Evolutionary conservation across 2,329 filamentous ascomycete species (phyloP).

Genomic region (Clarireedia homoeocarpa): DNA sequence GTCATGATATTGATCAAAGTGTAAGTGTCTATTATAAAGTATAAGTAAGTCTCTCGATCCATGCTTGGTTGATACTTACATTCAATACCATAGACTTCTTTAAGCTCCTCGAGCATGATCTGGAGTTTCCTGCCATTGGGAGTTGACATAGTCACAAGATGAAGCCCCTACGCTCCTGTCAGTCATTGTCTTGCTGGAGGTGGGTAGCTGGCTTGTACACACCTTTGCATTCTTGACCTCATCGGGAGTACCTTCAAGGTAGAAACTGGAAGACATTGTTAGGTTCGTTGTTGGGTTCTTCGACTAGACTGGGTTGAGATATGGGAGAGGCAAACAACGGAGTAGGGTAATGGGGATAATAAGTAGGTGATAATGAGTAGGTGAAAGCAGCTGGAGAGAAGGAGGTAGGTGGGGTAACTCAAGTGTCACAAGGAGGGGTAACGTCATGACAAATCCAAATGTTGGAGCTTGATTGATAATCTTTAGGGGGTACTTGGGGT

Average conservation of each 20-base stretch:
- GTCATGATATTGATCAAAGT: constrained; percentile 24
- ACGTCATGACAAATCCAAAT: too few relatives aligned
- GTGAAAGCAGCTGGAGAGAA: neutral
- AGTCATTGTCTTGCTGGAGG: neutral
- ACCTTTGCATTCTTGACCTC: constrained; percentile 18
- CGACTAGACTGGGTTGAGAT: neutral
- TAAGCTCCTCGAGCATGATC: constrained; percentile 48
- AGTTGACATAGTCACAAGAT: constrained; percentile 43
- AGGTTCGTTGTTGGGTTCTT: neutral
- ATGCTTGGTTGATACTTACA: constrained; percentile 32
- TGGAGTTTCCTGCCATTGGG: constrained; percentile 45
- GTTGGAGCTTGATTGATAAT: too few relatives aligned
- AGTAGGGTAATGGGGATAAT: neutral
- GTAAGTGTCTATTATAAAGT: constrained; percentile 8
- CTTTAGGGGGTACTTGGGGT: too few relatives aligned
- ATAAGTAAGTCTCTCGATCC: neutral
- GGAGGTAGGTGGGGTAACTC: neutral
- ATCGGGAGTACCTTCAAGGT: constrained; percentile 12
- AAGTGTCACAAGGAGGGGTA: too few relatives aligned
- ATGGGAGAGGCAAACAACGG: neutral
- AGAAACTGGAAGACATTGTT: constrained; percentile 9
- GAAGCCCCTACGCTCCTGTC: constrained; percentile 32
- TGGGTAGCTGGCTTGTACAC: neutral
- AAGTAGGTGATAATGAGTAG: too few relatives aligned
- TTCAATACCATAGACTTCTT: constrained; percentile 39